These are phyloP conservation scores for Penicillium paradoxum DNA, from an alignment of 495 filamentous ascomycete genomes.

Conservation along the genomic window DNA sequence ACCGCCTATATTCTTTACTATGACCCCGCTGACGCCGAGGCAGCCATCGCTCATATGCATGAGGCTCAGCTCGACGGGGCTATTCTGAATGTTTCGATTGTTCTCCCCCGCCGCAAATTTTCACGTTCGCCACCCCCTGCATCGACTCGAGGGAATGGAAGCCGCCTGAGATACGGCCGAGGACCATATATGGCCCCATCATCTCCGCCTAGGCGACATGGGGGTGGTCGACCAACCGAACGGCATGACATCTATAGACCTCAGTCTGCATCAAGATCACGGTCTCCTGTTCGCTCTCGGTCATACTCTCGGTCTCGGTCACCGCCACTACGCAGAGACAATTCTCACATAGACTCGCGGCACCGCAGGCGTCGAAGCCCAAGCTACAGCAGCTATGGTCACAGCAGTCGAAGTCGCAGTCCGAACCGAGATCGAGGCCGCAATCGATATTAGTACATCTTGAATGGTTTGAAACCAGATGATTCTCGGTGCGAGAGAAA, in stretches of 20 bases:
- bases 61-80: conserved; percentile 92
- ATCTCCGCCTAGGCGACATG: conserved; percentile 36
- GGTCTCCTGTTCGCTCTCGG: conserved; percentile 38
- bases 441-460: conserved; percentile 21
- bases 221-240: conserved; percentile 35
- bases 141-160: conserved; percentile 23
- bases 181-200: conserved; percentile 25
- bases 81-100: conserved; percentile 85
- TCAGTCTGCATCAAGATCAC: conserved; percentile 40
- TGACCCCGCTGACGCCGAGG: conserved; percentile 71
- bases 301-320: conserved; percentile 34
- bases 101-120: conserved; percentile 71
- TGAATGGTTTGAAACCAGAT: not conserved
- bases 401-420: conserved; percentile 47
- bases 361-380: conserved; percentile 46
- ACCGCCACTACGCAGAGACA: conserved; percentile 28
- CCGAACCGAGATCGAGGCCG: conserved; percentile 35
- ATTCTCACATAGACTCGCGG: conserved; percentile 26
- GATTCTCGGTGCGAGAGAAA: not conserved
- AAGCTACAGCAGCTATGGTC: conserved; percentile 51
- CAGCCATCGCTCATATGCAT: conserved; percentile 95
- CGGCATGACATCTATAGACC: conserved; percentile 49
- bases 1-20: conserved; percentile 91
- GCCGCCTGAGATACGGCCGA: conserved; percentile 32
- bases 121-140: conserved; percentile 47